Percentiles rank a stretch among this genome's conserved stretches.
Conservation (phyloP, 208 protist genomes). For the Trypanosoma scelopori region DNA sequence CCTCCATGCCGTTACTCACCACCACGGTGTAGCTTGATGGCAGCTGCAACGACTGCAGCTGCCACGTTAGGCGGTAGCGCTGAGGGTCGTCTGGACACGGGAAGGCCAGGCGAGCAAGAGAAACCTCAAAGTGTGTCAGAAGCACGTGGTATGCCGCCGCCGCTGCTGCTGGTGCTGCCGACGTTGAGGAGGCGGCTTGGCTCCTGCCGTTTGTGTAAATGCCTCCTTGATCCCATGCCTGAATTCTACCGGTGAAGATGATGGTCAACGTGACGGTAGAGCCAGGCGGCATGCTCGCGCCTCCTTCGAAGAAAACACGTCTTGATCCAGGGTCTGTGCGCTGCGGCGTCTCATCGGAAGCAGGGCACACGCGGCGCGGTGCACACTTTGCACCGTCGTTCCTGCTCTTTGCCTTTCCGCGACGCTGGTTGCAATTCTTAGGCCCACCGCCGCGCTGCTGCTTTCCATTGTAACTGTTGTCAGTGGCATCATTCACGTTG, state of each 20-base stretch:
- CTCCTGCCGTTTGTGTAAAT: constrained; percentile 44
- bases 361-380: neutral
- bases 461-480: neutral
- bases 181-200: too few relatives aligned
- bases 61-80: constrained; percentile 62
- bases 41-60: constrained; percentile 52
- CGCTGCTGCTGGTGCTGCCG: too few relatives aligned
- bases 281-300: constrained; percentile 27
- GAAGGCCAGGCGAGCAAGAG: constrained; percentile 76
- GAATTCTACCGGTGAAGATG: constrained; percentile 51
- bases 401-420: constrained; percentile 10
- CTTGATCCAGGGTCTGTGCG: constrained; percentile 40
- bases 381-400: neutral
- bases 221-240: constrained; percentile 48
- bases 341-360: neutral
- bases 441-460: neutral
- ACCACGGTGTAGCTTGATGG: constrained; percentile 37
- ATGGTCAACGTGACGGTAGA: constrained; percentile 52
- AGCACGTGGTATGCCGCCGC: constrained; percentile 26
- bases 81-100: constrained; percentile 77
- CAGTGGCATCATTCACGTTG: neutral
- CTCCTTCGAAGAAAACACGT: constrained; percentile 51
- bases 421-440: neutral
- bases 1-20: constrained; percentile 38
- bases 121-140: constrained; percentile 84